Conservation (phyloP, 2,329 filamentous ascomycete genomes). For the Didymella pomorum region DNA sequence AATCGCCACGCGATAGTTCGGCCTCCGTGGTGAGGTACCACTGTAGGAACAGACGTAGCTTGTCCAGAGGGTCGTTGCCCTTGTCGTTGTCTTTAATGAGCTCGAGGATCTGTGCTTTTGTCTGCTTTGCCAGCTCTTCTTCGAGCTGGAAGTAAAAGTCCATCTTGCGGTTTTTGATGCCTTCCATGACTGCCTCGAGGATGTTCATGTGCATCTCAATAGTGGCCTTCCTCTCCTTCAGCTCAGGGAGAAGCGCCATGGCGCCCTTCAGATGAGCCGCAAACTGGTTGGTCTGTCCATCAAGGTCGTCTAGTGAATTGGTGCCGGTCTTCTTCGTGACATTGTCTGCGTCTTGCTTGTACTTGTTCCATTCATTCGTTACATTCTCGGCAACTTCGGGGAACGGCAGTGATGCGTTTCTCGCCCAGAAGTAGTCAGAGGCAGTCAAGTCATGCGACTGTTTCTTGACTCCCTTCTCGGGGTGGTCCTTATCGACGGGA, state of each 20-base stretch:
- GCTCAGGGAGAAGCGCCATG: slow-evolving; percentile 89
- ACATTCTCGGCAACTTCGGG: slow-evolving; percentile 97
- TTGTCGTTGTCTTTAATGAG: slow-evolving; percentile 82
- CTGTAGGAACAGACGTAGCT: slow-evolving; percentile 92
- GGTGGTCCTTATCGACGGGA: slow-evolving; percentile 78
- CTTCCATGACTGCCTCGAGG: slow-evolving; percentile 76
- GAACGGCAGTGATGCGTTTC: slow-evolving; percentile 89
- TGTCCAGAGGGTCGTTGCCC: slow-evolving; percentile 84
- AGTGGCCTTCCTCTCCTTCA: slow-evolving; percentile 82
- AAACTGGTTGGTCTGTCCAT: slow-evolving; percentile 86
- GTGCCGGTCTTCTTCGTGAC: slow-evolving; percentile 96
- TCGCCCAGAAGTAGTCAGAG: slow-evolving; percentile 96
- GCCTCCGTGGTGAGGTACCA: slow-evolving; percentile 91
- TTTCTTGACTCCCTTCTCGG: slow-evolving; percentile 77
- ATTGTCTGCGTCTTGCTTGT: slow-evolving; percentile 93
- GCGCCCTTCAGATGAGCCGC: slow-evolving; percentile 95
- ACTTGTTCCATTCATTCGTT: slow-evolving; percentile 88
- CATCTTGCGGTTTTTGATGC: slow-evolving; percentile 92
- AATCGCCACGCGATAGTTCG: slow-evolving; percentile 81
- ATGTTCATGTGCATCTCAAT: slow-evolving; percentile 99
- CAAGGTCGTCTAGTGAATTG: slow-evolving; percentile 88
- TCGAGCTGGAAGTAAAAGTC: slow-evolving; percentile 97
- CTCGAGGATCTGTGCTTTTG: slow-evolving; percentile 86
- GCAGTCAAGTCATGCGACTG: slow-evolving; percentile 89
- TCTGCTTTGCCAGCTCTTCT: slow-evolving; percentile 90